These are phyloP conservation scores for Erodium maritimum DNA, from an alignment of 345 rosid genomes.

Conservation along the genomic window DNA sequence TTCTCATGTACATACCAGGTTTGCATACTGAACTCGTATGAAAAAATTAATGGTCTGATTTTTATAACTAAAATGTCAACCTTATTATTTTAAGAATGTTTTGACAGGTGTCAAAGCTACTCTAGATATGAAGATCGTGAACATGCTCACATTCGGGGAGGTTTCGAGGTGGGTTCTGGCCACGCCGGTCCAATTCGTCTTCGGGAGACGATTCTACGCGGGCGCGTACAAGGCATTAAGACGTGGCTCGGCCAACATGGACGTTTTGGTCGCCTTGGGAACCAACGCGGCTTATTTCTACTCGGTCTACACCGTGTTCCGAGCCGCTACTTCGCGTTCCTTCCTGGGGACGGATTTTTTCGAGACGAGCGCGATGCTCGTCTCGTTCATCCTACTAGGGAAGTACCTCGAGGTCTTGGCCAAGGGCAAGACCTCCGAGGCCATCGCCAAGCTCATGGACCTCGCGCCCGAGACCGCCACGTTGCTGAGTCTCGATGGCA, in stretches of 20 bases:
- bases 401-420: slow-evolving; percentile 79
- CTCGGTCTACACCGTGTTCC: slow-evolving; percentile 55
- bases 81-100: no score
- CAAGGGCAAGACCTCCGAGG: slow-evolving; percentile 77
- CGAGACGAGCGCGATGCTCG: slow-evolving; percentile 91
- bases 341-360: slow-evolving; percentile 68
- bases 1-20: slow-evolving; percentile 73
- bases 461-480: slow-evolving; percentile 60
- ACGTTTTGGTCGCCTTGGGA: slow-evolving; percentile 76
- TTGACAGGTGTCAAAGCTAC: no score
- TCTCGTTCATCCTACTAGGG: slow-evolving; percentile 74
- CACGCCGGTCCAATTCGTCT: slow-evolving; percentile 75
- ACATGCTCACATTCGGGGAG: slow-evolving; percentile 56
- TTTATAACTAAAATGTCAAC: no score
- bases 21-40: no score
- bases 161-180: slow-evolving; percentile 53
- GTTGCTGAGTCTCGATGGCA: slow-evolving; percentile 39
- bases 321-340: slow-evolving; percentile 51
- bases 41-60: no score
- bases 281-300: slow-evolving; percentile 90
- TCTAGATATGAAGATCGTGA: slow-evolving; percentile 47
- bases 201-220: slow-evolving; percentile 59
- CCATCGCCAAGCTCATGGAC: slow-evolving; percentile 80
- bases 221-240: slow-evolving; percentile 72
- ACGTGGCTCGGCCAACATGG: slow-evolving; percentile 76